phyloP scores from a whole-genome alignment of 768 basidiomycete genomes.

The Holtermannia corniformis region DNA sequence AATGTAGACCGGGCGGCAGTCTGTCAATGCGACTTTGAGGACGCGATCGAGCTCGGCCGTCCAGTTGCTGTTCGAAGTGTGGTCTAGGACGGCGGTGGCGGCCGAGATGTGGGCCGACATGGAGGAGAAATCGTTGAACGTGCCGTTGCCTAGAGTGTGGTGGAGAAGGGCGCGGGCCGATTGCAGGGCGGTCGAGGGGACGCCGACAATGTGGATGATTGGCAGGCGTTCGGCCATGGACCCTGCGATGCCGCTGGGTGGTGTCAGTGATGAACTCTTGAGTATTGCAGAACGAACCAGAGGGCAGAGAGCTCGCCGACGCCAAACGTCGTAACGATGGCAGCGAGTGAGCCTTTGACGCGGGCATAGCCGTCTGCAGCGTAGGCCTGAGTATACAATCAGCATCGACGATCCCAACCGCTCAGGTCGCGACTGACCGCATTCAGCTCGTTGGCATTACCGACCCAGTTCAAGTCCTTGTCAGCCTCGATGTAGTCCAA shows the following conservation, averaged over 20 bases:
- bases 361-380: constrained; percentile 90
- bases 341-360: constrained; percentile 52
- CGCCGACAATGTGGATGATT: constrained; percentile 76
- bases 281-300: constrained; percentile 38
- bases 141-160: constrained; percentile 78
- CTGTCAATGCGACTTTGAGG: constrained; percentile 48
- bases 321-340: constrained; percentile 66
- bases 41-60: constrained; percentile 65
- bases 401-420: constrained; percentile 47
- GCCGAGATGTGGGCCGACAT: constrained; percentile 67
- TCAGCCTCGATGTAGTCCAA: constrained; percentile 68
- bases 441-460: constrained; percentile 49
- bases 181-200: constrained; percentile 61
- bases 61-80: constrained; percentile 48
- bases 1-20: constrained; percentile 81
- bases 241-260: constrained; percentile 56
- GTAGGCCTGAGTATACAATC: constrained; percentile 48
- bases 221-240: constrained; percentile 68
- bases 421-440: constrained; percentile 13
- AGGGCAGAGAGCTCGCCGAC: constrained; percentile 88
- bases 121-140: constrained; percentile 68
- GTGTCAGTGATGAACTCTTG: constrained; percentile 74
- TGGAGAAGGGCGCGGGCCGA: constrained; percentile 60
- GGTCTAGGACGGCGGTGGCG: constrained; percentile 55
- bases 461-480: constrained; percentile 70